phyloP scores from a whole-genome alignment of 345 rosid species.

The Cardiospermum halicacabum region DNA sequence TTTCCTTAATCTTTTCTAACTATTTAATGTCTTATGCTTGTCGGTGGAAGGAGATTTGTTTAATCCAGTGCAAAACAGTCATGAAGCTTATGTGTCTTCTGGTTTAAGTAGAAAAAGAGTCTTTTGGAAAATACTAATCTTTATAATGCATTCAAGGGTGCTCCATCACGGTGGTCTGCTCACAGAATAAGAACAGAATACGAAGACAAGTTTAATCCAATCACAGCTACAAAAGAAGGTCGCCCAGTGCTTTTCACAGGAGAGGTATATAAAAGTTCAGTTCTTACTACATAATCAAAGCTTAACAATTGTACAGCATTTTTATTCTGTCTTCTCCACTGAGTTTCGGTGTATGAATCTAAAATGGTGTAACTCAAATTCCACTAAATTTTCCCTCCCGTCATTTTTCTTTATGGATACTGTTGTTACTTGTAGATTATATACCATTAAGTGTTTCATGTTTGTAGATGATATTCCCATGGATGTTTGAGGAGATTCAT shows the following conservation, averaged over 20 bases:
- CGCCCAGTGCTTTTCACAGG: constrained; percentile 76
- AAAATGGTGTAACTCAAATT: not conserved
- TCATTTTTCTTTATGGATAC: not conserved
- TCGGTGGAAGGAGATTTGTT: not conserved
- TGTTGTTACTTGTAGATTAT: constrained; percentile 2
- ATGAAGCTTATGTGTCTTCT: not conserved
- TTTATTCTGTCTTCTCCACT: not conserved
- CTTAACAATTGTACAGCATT: not conserved
- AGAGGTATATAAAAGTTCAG: constrained; percentile 49
- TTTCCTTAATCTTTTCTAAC: not conserved
- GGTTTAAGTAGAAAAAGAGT: not conserved
- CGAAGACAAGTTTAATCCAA: constrained; percentile 60
- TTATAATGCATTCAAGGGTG: constrained; percentile 42
- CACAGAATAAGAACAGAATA: constrained; percentile 43
- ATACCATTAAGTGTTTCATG: constrained; percentile 7
- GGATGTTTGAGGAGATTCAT: constrained; percentile 93
- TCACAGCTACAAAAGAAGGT: constrained; percentile 57
- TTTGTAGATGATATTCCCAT: constrained; percentile 66
- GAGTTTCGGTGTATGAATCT: not conserved
- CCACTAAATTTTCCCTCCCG: not conserved
- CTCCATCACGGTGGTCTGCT: constrained; percentile 81
- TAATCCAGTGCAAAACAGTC: not conserved
- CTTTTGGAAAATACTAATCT: constrained; percentile 1
- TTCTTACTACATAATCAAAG: constrained; percentile 1
- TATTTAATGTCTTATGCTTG: not conserved